phyloP scores from a whole-genome alignment of 129 eudicot genomes.

The Sambucus nigra region DNA sequence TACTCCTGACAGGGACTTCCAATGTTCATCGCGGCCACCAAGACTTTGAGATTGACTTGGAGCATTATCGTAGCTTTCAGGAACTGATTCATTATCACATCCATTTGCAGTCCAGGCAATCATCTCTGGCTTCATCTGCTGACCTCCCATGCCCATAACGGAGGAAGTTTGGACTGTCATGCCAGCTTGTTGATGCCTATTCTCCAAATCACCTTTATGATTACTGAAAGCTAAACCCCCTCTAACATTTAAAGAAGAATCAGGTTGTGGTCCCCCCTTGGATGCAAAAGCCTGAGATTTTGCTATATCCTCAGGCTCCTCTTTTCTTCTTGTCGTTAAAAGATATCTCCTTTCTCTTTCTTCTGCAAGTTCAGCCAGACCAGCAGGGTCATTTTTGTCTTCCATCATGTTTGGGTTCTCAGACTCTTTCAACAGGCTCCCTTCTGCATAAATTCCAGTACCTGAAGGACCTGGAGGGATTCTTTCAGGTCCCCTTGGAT shows the following conservation, averaged over 20 bases:
- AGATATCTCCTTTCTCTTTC: slow-evolving; percentile 29
- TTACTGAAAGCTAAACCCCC: slow-evolving; percentile 13
- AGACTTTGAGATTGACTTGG: slow-evolving; percentile 21
- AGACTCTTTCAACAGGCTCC: slow-evolving; percentile 37
- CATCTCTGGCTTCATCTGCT: slow-evolving; percentile 28
- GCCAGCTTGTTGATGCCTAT: slow-evolving; percentile 15
- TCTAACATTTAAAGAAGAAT: slow-evolving; percentile 23
- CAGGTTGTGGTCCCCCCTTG: slow-evolving; percentile 33
- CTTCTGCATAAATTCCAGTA: slow-evolving; percentile 32
- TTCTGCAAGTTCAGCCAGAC: slow-evolving; percentile 34
- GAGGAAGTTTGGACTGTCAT: slow-evolving; percentile 13
- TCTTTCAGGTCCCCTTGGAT: slow-evolving; percentile 21
- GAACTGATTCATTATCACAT: slow-evolving; percentile 18
- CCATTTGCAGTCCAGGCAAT: slow-evolving; percentile 25
- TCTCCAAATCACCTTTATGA: slow-evolving; percentile 23
- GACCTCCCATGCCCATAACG: slow-evolving; percentile 10
- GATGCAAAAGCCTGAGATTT: slow-evolving; percentile 35
- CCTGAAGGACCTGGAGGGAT: slow-evolving; percentile 21
- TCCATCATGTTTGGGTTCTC: slow-evolving; percentile 28
- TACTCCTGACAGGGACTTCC: slow-evolving; percentile 32
- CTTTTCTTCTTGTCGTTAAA: slow-evolving; percentile 25
- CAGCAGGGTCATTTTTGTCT: slow-evolving; percentile 27
- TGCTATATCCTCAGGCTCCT: slow-evolving; percentile 41
- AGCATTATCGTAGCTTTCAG: slow-evolving; percentile 25
- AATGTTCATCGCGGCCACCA: slow-evolving; percentile 25